Evolutionary conservation across 495 filamentous ascomycete genomes (phyloP).

Genomic region (Chlorociboria aeruginascens): DNA sequence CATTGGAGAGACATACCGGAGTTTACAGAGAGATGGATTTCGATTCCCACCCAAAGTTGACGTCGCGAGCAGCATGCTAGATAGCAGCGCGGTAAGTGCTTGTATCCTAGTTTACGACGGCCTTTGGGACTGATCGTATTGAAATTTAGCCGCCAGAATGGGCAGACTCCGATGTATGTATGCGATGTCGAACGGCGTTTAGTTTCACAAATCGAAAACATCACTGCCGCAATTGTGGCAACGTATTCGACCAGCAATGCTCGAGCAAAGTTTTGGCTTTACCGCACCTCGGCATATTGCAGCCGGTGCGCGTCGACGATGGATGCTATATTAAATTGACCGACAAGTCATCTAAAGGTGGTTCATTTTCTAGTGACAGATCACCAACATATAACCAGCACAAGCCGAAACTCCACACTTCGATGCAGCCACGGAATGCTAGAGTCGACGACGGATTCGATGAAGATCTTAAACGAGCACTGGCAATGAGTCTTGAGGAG

Average conservation of each 20-base stretch:
- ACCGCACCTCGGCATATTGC: slow-evolving; percentile 83
- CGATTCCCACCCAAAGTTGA: slow-evolving; percentile 80
- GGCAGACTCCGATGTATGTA: slow-evolving; percentile 96
- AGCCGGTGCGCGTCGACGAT: slow-evolving; percentile 92
- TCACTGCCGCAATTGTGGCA: slow-evolving; percentile 94
- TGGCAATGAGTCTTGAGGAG: slow-evolving; percentile 95
- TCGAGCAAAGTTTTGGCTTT: slow-evolving; percentile 80
- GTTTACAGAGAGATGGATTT: slow-evolving; percentile 72
- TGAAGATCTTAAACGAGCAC: slow-evolving; percentile 81
- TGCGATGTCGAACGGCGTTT: slow-evolving; percentile 91
- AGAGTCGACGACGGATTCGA: slow-evolving; percentile 78
- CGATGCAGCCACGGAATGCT: slow-evolving; percentile 83
- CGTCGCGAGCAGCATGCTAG: slow-evolving; percentile 87
- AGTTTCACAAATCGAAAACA: slow-evolving; percentile 98
- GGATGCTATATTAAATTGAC: slow-evolving; percentile 86
- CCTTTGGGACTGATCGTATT: slow-evolving; percentile 7
- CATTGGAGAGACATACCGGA: slow-evolving; percentile 74
- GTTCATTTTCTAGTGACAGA: slow-evolving; percentile 16
- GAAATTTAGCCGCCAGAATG: slow-evolving; percentile 79
- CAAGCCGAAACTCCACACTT: slow-evolving; percentile 23
- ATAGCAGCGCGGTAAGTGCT: slow-evolving; percentile 79
- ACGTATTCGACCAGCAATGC: slow-evolving; percentile 89
- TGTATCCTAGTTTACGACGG: not conserved
- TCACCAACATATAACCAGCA: slow-evolving; percentile 2
- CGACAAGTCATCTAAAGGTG: slow-evolving; percentile 45